phyloP scores from a whole-genome alignment of 768 basidiomycete species.

The Lentinula lateritia region DNA sequence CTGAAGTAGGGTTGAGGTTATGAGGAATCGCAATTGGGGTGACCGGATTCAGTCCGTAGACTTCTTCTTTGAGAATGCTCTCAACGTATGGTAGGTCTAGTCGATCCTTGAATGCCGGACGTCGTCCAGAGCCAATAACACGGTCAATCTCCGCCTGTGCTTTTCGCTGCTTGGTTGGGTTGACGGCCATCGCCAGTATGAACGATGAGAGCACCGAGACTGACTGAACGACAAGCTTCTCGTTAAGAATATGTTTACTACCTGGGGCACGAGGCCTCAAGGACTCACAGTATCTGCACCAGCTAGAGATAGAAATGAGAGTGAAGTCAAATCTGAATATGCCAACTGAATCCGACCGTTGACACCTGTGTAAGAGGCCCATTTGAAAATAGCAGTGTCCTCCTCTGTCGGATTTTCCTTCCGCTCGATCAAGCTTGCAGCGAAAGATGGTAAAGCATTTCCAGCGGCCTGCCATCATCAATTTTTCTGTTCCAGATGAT shows the following conservation, averaged over 20 bases:
- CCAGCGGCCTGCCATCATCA: background rate
- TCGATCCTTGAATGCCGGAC: conserved; percentile 13
- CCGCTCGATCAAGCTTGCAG: background rate
- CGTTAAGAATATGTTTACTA: background rate
- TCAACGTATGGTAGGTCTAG: conserved; percentile 17
- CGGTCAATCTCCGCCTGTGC: conserved; percentile 5
- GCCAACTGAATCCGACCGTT: background rate
- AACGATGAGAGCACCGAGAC: conserved; percentile 11
- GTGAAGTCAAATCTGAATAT: background rate
- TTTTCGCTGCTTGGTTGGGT: conserved; percentile 12
- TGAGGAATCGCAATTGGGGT: conserved; percentile 23
- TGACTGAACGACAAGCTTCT: background rate
- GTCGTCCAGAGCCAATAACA: conserved; percentile 13
- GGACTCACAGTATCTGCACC: conserved; percentile 8
- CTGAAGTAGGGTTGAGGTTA: conserved; percentile 14
- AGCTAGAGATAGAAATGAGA: background rate
- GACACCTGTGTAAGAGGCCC: conserved; percentile 3
- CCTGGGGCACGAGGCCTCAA: too few species aligned
- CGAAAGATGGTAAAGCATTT: conserved; percentile 3
- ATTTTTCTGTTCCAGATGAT: background rate
- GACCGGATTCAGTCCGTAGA: conserved; percentile 14
- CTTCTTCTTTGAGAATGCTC: conserved; percentile 16
- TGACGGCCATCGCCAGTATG: conserved; percentile 12
- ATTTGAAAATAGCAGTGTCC: conserved; percentile 2
- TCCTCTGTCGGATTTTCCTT: background rate